phyloP scores from a whole-genome alignment of 202 grass and related monocot species.

The Panicum hallii region DNA sequence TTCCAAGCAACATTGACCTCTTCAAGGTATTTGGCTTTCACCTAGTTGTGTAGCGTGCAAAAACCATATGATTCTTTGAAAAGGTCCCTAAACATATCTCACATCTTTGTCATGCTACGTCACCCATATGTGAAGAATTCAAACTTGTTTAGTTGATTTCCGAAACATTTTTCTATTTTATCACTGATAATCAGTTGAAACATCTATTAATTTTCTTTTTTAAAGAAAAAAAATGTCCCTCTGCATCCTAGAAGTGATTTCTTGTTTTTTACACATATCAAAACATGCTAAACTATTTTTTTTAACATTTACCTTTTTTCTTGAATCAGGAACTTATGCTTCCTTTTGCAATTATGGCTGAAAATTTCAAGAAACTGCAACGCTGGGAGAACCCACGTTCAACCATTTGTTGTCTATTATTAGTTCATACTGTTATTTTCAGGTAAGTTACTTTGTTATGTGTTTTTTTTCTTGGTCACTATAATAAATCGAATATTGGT shows the following conservation, averaged over 20 bases:
- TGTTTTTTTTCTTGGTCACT: slow-evolving; percentile 35
- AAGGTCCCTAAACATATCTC: background rate
- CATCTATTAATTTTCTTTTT: background rate
- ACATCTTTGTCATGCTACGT: slow-evolving; percentile 14
- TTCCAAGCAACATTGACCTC: slow-evolving; percentile 99
- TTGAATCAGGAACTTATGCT: slow-evolving; percentile 85
- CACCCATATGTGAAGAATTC: background rate
- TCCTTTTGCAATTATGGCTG: slow-evolving; percentile 75
- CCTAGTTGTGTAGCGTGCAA: slow-evolving; percentile 28
- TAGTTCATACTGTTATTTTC: slow-evolving; percentile 81
- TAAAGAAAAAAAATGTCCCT: background rate
- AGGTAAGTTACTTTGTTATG: slow-evolving; percentile 55
- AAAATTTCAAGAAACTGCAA: slow-evolving; percentile 81
- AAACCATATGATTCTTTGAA: slow-evolving; percentile 15
- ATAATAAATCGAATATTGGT: background rate
- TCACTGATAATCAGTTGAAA: slow-evolving; percentile 4
- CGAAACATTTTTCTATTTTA: slow-evolving; percentile 5
- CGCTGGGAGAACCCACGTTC: slow-evolving; percentile 82
- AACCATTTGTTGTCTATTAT: slow-evolving; percentile 77
- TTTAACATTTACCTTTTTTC: slow-evolving; percentile 30
- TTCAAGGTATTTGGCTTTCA: slow-evolving; percentile 85
- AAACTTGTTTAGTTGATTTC: slow-evolving; percentile 19
- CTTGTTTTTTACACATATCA: slow-evolving; percentile 12
- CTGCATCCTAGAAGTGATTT: slow-evolving; percentile 5
- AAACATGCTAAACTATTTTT: slow-evolving; percentile 28